Conservation (phyloP, 1,284 basidiomycete genomes). For the Gomphus sp. region DNA sequence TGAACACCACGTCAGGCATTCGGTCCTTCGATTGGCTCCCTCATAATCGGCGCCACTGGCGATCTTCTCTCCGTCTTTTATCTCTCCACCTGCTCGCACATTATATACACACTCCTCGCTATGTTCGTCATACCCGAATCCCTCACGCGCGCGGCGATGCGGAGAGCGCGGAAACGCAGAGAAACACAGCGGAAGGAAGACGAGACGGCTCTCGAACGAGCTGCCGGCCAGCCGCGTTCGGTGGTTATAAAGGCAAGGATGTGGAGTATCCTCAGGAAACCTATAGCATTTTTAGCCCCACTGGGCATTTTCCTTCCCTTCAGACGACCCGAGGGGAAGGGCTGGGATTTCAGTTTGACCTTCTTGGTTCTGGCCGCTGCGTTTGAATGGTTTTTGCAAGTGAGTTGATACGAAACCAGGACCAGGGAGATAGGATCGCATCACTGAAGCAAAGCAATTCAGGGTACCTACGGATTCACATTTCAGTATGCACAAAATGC, state of each 20-base stretch:
- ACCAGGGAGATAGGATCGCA: background rate
- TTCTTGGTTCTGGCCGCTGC: constrained; percentile 49
- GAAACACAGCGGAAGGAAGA: constrained; percentile 19
- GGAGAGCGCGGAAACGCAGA: constrained; percentile 24
- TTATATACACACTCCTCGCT: constrained; percentile 39
- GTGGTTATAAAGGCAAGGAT: background rate
- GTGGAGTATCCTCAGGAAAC: background rate
- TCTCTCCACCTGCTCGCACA: constrained; percentile 38
- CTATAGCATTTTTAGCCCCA: constrained; percentile 38
- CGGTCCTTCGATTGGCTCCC: constrained; percentile 64
- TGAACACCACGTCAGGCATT: constrained; percentile 22
- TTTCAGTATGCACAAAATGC: constrained; percentile 60
- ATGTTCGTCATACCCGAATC: constrained; percentile 72
- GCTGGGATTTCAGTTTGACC: constrained; percentile 63
- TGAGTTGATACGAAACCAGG: constrained; percentile 23
- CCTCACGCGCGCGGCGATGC: constrained; percentile 29
- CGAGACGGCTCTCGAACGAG: constrained; percentile 12
- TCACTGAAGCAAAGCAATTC: background rate
- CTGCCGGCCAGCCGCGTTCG: constrained; percentile 5
- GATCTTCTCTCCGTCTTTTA: constrained; percentile 67
- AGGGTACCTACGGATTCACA: constrained; percentile 59
- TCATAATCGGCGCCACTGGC: constrained; percentile 53
- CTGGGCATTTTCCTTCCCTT: constrained; percentile 55
- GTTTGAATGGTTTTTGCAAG: constrained; percentile 45
- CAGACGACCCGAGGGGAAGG: constrained; percentile 17